Percentiles rank a stretch among this genome's conserved stretches.
phyloP scores from a whole-genome alignment of 2,329 filamentous ascomycete species.

The Rhynchosporium agropyri region DNA sequence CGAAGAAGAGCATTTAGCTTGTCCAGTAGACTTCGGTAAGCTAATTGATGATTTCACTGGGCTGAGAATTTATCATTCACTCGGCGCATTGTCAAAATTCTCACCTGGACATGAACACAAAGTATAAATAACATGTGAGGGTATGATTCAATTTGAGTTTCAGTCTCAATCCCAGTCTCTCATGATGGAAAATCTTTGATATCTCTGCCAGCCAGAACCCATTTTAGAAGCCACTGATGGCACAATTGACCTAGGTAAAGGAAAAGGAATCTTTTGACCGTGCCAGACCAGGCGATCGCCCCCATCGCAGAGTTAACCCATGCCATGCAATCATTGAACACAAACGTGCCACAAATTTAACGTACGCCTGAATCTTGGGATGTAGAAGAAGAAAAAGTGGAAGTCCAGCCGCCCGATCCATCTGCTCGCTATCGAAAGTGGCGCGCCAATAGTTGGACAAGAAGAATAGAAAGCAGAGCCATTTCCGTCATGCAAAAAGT shows the following conservation, averaged over 20 bases:
- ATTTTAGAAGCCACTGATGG: constrained; percentile 41
- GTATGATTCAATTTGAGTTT: constrained; percentile 37
- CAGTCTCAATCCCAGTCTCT: constrained; percentile 32
- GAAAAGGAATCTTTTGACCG: constrained; percentile 43
- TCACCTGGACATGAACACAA: constrained; percentile 4
- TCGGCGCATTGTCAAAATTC: neutral
- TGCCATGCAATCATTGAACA: constrained; percentile 43
- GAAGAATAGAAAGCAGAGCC: constrained; percentile 41
- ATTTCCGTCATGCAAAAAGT: constrained; percentile 42
- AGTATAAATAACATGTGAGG: constrained; percentile 13
- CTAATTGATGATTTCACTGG: no score
- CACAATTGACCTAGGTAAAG: constrained; percentile 36
- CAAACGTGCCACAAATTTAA: constrained; percentile 40
- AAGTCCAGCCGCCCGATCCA: constrained; percentile 41
- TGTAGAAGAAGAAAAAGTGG: constrained; percentile 39
- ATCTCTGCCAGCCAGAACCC: constrained; percentile 40
- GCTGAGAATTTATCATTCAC: neutral
- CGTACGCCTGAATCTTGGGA: constrained; percentile 43
- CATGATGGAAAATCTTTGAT: constrained; percentile 41
- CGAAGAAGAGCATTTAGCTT: neutral
- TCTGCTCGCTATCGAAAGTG: constrained; percentile 38
- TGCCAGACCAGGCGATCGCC: constrained; percentile 39
- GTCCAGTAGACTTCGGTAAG: no score
- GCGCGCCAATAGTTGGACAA: constrained; percentile 40
- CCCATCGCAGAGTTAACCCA: constrained; percentile 40